Conservation (phyloP, 1,139 yeast genomes). For the Spathaspora sp. region DNA sequence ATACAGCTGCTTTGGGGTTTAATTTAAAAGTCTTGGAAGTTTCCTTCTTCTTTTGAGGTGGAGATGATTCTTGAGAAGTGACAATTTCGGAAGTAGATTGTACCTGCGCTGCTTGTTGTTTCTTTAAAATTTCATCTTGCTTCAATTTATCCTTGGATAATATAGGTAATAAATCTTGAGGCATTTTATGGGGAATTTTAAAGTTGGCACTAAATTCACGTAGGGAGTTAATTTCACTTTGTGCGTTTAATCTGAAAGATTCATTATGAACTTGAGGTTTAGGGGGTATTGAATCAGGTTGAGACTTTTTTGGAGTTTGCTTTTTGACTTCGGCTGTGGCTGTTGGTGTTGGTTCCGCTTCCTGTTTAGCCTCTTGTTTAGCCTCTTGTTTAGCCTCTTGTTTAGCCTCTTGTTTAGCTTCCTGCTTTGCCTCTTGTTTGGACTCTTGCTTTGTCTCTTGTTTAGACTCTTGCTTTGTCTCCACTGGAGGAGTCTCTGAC, state of each 20-base stretch:
- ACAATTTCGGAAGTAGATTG: constrained; percentile 10
- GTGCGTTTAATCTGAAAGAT: constrained; percentile 51
- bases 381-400: neutral
- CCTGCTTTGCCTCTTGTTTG: neutral
- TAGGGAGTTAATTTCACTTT: constrained; percentile 74
- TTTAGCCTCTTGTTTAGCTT: neutral
- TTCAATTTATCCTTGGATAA: constrained; percentile 65
- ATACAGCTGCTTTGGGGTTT: constrained; percentile 70
- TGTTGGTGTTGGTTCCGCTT: neutral
- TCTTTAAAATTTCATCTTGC: constrained; percentile 58
- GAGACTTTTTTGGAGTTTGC: constrained; percentile 10
- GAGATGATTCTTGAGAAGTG: neutral
- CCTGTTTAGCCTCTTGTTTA: neutral
- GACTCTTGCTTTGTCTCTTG: neutral
- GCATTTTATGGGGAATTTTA: constrained; percentile 73
- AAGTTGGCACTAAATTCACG: constrained; percentile 81
- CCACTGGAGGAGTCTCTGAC: neutral
- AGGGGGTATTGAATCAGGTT: constrained; percentile 34
- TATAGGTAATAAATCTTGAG: constrained; percentile 74
- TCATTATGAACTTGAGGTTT: constrained; percentile 36
- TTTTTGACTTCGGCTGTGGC: constrained; percentile 7
- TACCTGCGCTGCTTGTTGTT: constrained; percentile 24
- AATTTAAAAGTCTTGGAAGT: constrained; percentile 62
- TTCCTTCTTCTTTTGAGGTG: constrained; percentile 47
- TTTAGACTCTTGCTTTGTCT: neutral